A percentile compares a stretch with the other conserved stretches of the same genome.
Evolutionary conservation across 345 rosid genomes (phyloP).

Genomic region (Rhodamnia argentea): DNA sequence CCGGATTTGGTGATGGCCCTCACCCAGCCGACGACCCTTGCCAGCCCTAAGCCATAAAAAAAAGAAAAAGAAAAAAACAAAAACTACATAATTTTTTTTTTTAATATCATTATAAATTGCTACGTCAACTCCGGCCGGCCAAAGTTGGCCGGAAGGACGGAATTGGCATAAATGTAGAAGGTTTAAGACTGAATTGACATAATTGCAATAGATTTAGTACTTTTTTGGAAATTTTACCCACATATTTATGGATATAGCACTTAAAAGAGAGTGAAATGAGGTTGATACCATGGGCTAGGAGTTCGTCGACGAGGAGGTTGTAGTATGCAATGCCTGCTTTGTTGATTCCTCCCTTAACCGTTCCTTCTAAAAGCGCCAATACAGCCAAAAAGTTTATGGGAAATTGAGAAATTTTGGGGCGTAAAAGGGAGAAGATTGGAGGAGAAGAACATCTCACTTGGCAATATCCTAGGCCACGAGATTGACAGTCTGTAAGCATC

Average conservation of each 20-base stretch:
- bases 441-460: conserved; percentile 13
- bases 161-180: too few relatives aligned
- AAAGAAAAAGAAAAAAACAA: too few relatives aligned
- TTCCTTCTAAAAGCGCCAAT: conserved; percentile 23
- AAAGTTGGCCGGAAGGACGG: too few relatives aligned
- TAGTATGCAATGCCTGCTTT: conserved; percentile 11
- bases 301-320: conserved; percentile 15
- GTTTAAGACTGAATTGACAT: too few relatives aligned
- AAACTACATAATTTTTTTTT: too few relatives aligned
- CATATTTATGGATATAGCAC: neutral
- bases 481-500: conserved; percentile 41
- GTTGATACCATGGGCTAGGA: conserved; percentile 5
- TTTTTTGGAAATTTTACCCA: too few relatives aligned
- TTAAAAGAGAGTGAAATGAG: neutral
- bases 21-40: too few relatives aligned
- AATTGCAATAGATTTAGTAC: too few relatives aligned
- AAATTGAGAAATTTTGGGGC: neutral
- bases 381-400: conserved; percentile 2
- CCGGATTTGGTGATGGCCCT: too few relatives aligned
- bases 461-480: conserved; percentile 42
- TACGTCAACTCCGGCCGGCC: too few relatives aligned
- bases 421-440: neutral
- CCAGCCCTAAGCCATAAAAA: too few relatives aligned
- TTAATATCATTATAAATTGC: too few relatives aligned
- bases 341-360: conserved; percentile 6